phyloP scores from a whole-genome alignment of 192 early-diverging fungal genomes.

The Phycomyces blakesleeanus region DNA sequence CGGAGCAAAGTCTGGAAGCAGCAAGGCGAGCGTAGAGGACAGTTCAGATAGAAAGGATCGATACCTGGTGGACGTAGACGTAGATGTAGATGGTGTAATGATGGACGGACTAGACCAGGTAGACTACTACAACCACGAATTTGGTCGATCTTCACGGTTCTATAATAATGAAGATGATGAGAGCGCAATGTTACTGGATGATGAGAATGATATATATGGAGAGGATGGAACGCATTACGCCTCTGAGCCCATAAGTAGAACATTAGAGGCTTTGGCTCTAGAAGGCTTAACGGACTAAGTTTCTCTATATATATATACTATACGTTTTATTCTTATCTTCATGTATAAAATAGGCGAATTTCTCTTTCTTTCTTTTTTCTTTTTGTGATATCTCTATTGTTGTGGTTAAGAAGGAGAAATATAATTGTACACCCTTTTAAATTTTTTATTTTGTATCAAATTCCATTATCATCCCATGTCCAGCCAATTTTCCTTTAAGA shows the following conservation, averaged over 20 bases:
- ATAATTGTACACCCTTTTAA: neutral
- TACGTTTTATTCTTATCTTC: neutral
- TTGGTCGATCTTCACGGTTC: constrained; percentile 4
- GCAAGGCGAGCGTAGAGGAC: neutral
- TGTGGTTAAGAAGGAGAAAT: neutral
- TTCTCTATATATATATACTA: neutral
- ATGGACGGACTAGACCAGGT: constrained; percentile 28
- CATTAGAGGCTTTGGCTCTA: constrained; percentile 40
- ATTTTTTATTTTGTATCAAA: constrained; percentile 26
- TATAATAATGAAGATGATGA: constrained; percentile 21
- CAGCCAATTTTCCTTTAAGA: neutral
- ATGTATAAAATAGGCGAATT: neutral
- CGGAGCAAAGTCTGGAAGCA: neutral
- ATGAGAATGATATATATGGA: constrained; percentile 19
- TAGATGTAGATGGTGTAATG: constrained; percentile 32
- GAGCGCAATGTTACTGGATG: constrained; percentile 10
- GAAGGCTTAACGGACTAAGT: constrained; percentile 34
- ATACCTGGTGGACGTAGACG: constrained; percentile 28
- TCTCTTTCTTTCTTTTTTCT: neutral
- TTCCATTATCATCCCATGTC: constrained; percentile 10
- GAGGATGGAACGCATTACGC: constrained; percentile 16
- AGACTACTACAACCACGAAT: constrained; percentile 17
- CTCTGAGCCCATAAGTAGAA: constrained; percentile 27
- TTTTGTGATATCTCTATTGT: neutral
- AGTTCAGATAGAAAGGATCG: constrained; percentile 12